phyloP scores from a whole-genome alignment of 129 eudicot genomes.

The Gnaphalium uliginosum region DNA sequence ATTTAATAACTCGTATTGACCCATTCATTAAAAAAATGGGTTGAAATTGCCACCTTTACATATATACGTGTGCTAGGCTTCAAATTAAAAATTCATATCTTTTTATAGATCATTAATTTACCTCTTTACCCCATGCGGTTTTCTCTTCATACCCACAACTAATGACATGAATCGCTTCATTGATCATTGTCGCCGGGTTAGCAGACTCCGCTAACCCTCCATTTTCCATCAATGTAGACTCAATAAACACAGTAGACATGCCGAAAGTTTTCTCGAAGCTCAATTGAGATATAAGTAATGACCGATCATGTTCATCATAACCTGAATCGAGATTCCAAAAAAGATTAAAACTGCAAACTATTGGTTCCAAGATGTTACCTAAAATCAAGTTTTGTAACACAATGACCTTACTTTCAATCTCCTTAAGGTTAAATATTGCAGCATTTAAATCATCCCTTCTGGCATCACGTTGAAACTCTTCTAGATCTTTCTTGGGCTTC shows the following conservation, averaged over 20 bases:
- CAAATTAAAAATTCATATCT: neutral
- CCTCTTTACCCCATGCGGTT: conserved; percentile 99
- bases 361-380: neutral
- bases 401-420: conserved; percentile 75
- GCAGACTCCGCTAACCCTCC: conserved; percentile 95
- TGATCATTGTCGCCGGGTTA: conserved; percentile 77
- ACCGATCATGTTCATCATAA: conserved; percentile 93
- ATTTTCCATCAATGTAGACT: conserved; percentile 92
- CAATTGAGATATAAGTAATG: conserved; percentile 92
- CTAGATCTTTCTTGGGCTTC: conserved; percentile 69
- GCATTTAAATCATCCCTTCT: conserved; percentile 91
- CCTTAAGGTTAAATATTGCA: conserved; percentile 94
- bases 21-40: neutral
- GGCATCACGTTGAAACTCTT: conserved; percentile 86
- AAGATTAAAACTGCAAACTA: neutral
- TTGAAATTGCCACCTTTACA: neutral
- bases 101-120: conserved; percentile 9
- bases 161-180: conserved; percentile 98
- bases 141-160: conserved; percentile 99
- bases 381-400: neutral
- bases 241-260: conserved; percentile 86
- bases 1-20: neutral
- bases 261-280: conserved; percentile 99
- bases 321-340: conserved; percentile 39
- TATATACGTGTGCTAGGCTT: neutral